Evolutionary conservation across 73 alveolate species (phyloP), one percentile per base, ranked within the genome.

Genomic region (Stentor roeselii): DNA sequence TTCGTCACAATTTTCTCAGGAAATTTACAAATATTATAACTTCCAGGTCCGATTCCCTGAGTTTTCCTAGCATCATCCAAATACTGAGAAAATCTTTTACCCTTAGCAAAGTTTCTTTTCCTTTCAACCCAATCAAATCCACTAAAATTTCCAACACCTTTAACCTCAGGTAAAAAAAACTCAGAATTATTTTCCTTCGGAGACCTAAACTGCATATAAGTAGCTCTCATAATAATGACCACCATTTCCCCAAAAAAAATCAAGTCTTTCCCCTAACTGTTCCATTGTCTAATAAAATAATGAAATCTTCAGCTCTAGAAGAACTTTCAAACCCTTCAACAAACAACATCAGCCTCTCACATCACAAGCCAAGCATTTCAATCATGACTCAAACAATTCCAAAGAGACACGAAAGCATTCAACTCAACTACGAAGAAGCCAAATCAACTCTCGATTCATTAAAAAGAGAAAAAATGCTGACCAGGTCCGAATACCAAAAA

Each of bases 191-290:
- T 75, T 67, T 89, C 87, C 41, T 89, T 86, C 3, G 94, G 94
- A 32, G 88, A 78, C 41, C 94, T 41, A 76, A 86, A 89, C 60
- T 80, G 34, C 3, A 89, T 60, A 34, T 86, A 86, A 21, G 94
- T 89, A 3, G 94, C 91, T 39, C 94, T 84, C 94, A 89, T 89
- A 35, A n/a, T n/a, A n/a, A n/a, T n/a, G n/a, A n/a, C n/a, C n/a
- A n/a, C n/a, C n/a, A n/a, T n/a, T n/a, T n/a, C n/a, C n/a, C n/a
- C n/a, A n/a, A n/a, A n/a, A n/a, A n/a, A n/a, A n/a, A n/a, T n/a
- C n/a, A n/a, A n/a, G n/a, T n/a, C n/a, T n/a, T n/a, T n/a, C n/a
- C n/a, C n/a, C n/a, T n/a, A n/a, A n/a, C n/a, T n/a, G n/a, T n/a
- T n/a, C n/a, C n/a, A n/a, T n/a, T n/a, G n/a, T n/a, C n/a, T n/a